Evolutionary conservation across 257 asterid genomes (phyloP), one percentile per base, ranked within the genome.

Genomic region (Cynanchum wilfordii): DNA sequence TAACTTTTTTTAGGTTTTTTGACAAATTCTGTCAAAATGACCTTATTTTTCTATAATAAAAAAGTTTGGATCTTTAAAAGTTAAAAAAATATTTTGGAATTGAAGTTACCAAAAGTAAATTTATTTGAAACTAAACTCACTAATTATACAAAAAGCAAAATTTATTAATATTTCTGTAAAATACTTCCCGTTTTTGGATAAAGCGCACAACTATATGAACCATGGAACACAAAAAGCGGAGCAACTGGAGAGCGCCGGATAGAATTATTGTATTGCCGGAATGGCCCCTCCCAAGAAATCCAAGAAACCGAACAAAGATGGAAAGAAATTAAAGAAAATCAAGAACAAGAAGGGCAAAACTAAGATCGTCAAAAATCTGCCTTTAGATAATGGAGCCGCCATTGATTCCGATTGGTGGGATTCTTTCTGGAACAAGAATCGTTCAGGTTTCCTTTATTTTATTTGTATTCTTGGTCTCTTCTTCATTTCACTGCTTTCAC

Each of bases 351-450:
- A 63, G 68, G 72, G 25, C 59, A 86, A 77, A 73, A 49, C 84
- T 29, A 80, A 74, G 70, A 68, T 36, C 12, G 27, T 60, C 10
- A 77, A 49, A 62, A 30, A 69, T 19, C 82, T 70, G 40, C 84
- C 86, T 44, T 79, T 79, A 9, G 97, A 90, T 72, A 88, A 79
- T 75, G 85, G 74, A 77, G 93, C 92, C 11, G 57, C 70, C 56
- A 29, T 86, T 78, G 97, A 93, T 77, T 86, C 87, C 65, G 98
- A 93, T 75, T 93, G 97, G 96, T 93, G 98, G 98, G 91, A 87
- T 57, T 71, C 86, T 27, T 91, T 89, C 88, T 91, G 90, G 96
- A 84, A 72, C 75, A 93, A 84, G 85, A 89, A 89, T 68, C 87
- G 92, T 76, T 80, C 85, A 25, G 10, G 75, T 73, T 77, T 38